Evolutionary conservation across 345 rosid species (phyloP).

Genomic region (Ceriops decandra): DNA sequence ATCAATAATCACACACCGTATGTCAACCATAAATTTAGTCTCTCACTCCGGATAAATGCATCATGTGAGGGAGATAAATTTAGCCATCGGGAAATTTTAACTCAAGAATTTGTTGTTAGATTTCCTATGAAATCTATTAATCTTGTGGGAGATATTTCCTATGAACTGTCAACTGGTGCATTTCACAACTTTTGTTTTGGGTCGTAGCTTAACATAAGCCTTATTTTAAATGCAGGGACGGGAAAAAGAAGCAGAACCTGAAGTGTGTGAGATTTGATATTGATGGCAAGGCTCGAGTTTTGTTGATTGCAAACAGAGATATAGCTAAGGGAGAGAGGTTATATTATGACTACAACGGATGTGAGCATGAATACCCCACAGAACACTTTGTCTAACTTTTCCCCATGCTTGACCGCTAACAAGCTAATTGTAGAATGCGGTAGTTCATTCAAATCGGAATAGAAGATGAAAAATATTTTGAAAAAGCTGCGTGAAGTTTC

Average conservation of each 20-base stretch:
- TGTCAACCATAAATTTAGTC: constrained; percentile 4
- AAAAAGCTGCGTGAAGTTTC: too few species aligned
- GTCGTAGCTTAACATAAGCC: neutral
- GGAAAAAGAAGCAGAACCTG: constrained; percentile 34
- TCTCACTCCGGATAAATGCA: neutral
- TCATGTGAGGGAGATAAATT: neutral
- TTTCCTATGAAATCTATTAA: too few species aligned
- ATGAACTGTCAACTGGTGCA: too few species aligned
- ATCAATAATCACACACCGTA: constrained; percentile 29
- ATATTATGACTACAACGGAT: constrained; percentile 28
- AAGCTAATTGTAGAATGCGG: neutral
- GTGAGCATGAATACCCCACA: constrained; percentile 34
- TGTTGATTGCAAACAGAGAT: constrained; percentile 31
- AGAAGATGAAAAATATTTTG: neutral
- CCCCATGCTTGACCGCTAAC: neutral
- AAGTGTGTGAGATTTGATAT: constrained; percentile 30
- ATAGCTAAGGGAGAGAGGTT: constrained; percentile 28
- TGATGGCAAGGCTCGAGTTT: constrained; percentile 25
- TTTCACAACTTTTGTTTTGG: neutral
- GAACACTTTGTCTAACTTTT: constrained; percentile 22
- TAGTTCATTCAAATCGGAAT: neutral
- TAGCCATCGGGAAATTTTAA: neutral
- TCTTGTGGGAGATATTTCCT: too few species aligned
- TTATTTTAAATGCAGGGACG: constrained; percentile 23
- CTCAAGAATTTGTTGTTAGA: too few species aligned